Evolutionary conservation across 345 rosid genomes (phyloP).

Genomic region (Mangifera indica): DNA sequence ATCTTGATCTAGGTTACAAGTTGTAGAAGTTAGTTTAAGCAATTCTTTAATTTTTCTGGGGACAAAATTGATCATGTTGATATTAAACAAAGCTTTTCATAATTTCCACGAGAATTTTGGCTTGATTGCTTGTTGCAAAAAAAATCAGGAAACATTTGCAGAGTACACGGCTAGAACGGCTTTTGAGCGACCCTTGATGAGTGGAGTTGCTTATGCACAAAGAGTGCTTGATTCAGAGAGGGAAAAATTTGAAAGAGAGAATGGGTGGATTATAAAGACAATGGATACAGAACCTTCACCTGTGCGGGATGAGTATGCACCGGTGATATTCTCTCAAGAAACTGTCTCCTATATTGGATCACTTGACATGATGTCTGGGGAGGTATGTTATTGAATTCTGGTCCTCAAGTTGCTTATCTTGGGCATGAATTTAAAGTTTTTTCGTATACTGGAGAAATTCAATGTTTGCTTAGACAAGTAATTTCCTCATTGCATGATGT

Average conservation of each 20-base stretch:
- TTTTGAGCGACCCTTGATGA: conserved; percentile 90
- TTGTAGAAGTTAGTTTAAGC: background rate
- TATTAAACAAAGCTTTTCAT: background rate
- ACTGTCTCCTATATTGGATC: conserved; percentile 88
- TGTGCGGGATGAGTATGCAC: conserved; percentile 89
- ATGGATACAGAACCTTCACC: conserved; percentile 90
- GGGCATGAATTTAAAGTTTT: background rate
- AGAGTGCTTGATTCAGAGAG: conserved; percentile 67
- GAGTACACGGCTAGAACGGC: conserved; percentile 96
- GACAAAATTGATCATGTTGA: conserved; percentile 1
- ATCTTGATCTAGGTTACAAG: background rate
- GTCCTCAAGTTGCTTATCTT: conserved; percentile 7
- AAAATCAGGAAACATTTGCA: conserved; percentile 83
- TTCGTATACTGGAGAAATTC: background rate
- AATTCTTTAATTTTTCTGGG: background rate
- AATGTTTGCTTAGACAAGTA: conserved; percentile 12
- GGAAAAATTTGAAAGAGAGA: conserved; percentile 79
- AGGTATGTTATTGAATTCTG: conserved; percentile 47
- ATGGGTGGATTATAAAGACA: conserved; percentile 85
- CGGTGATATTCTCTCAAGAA: conserved; percentile 91
- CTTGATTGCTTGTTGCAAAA: conserved; percentile 14
- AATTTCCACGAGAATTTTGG: background rate
- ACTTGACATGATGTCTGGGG: conserved; percentile 99
- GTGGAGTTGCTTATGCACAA: conserved; percentile 92
- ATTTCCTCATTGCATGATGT: conserved; percentile 19